A percentile compares a stretch with the other conserved stretches of the same genome.
These are phyloP conservation scores for Fusarium buharicum DNA, from an alignment of 2,329 filamentous ascomycete genomes.

Conservation along the genomic window DNA sequence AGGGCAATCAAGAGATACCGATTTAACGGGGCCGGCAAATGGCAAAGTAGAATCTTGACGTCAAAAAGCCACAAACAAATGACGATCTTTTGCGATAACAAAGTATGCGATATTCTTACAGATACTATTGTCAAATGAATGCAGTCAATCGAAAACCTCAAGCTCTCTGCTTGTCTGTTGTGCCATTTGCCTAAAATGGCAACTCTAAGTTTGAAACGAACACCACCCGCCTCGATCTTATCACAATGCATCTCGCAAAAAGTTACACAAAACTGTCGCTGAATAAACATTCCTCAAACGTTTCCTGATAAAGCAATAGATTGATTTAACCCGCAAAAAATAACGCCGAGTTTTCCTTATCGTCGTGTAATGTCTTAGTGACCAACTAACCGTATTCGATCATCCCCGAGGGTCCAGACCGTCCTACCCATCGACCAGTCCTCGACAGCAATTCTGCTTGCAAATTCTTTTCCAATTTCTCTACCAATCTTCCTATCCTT, in stretches of 20 bases:
- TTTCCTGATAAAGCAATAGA: conserved; percentile 18
- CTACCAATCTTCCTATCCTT: conserved; percentile 2
- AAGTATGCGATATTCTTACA: neutral
- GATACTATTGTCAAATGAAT: neutral
- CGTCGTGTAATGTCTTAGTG: conserved; percentile 34
- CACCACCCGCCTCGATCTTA: neutral
- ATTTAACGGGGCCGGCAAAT: conserved; percentile 11
- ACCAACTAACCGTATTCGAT: conserved; percentile 38
- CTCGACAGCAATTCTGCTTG: conserved; percentile 8
- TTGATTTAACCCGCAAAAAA: conserved; percentile 35
- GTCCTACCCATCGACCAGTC: conserved; percentile 8
- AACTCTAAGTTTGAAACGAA: neutral
- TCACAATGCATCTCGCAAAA: neutral
- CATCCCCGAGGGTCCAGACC: conserved; percentile 28
- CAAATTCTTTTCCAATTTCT: conserved; percentile 22
- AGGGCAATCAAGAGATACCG: conserved; percentile 22
- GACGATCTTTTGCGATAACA: neutral
- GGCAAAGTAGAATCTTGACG: neutral
- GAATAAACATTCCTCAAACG: neutral
- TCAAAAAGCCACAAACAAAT: neutral
- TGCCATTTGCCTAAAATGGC: neutral
- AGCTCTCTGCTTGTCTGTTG: too few species aligned
- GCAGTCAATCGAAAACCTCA: too few species aligned
- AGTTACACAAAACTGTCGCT: conserved; percentile 2
- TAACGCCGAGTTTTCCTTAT: conserved; percentile 33